phyloP scores from a whole-genome alignment of 2,329 filamentous ascomycete species.

The Fusarium tricinctum region DNA sequence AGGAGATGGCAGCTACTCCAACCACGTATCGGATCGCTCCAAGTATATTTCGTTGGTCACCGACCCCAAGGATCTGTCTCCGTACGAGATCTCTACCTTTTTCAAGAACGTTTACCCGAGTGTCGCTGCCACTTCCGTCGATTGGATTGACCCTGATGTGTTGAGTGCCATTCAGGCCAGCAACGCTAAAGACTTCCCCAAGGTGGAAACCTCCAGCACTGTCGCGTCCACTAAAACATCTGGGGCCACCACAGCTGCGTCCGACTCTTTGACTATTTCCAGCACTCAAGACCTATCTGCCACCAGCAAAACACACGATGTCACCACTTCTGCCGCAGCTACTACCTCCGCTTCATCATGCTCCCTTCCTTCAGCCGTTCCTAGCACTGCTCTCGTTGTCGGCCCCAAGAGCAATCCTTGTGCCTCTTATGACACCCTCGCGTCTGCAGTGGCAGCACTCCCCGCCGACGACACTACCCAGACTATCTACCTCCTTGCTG shows the following conservation, averaged over 20 bases:
- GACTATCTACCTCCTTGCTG: constrained; percentile 60
- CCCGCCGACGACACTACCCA: constrained; percentile 55
- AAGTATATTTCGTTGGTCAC: constrained; percentile 55
- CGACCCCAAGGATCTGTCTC: constrained; percentile 50
- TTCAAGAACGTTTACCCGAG: constrained; percentile 28
- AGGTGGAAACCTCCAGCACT: constrained; percentile 4
- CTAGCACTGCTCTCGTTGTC: constrained; percentile 56
- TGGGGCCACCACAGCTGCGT: background rate
- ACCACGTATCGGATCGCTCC: constrained; percentile 53
- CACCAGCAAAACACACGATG: background rate
- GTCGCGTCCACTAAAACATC: background rate
- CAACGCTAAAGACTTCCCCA: constrained; percentile 31
- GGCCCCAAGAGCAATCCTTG: constrained; percentile 55
- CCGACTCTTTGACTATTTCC: background rate
- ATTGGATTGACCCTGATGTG: constrained; percentile 44
- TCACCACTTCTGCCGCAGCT: constrained; percentile 10
- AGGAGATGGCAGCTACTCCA: constrained; percentile 57
- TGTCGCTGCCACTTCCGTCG: constrained; percentile 25
- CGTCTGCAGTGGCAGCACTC: constrained; percentile 52
- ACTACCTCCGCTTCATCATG: constrained; percentile 11
- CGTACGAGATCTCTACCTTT: constrained; percentile 38
- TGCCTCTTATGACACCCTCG: constrained; percentile 60
- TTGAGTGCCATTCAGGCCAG: constrained; percentile 39
- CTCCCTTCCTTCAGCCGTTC: constrained; percentile 37
- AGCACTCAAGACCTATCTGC: background rate